phyloP scores from a whole-genome alignment of 2,329 filamentous ascomycete genomes.

The Sodiomyces alkalinus region DNA sequence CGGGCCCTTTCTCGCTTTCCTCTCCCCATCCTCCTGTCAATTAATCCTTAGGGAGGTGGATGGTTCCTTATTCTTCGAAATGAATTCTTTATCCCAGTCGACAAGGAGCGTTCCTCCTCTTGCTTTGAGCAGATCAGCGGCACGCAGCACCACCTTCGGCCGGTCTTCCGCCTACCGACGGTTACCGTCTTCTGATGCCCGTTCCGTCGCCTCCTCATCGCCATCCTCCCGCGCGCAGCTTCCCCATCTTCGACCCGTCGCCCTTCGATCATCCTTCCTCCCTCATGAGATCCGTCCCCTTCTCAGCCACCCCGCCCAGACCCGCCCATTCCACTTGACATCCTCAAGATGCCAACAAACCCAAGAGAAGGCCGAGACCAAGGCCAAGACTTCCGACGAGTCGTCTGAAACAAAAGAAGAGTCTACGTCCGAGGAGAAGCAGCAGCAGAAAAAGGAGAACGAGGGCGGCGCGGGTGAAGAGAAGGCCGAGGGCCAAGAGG shows the following conservation, averaged over 20 bases:
- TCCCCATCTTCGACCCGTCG: slow-evolving; percentile 16
- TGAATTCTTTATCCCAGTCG: slow-evolving; percentile 27
- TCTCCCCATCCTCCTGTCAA: neutral
- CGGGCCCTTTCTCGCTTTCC: neutral
- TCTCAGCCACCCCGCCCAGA: slow-evolving; percentile 17
- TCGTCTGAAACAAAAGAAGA: slow-evolving; percentile 23
- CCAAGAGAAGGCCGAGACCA: slow-evolving; percentile 18
- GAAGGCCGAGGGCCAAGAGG: slow-evolving; percentile 23
- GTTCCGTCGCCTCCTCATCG: slow-evolving; percentile 17
- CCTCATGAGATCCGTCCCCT: slow-evolving; percentile 23
- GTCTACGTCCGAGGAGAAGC: slow-evolving; percentile 13
- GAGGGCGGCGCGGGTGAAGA: slow-evolving; percentile 17
- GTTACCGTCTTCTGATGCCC: no score
- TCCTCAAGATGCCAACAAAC: slow-evolving; percentile 16
- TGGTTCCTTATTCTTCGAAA: slow-evolving; percentile 14
- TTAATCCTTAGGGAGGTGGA: slow-evolving; percentile 11
- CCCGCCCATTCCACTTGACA: slow-evolving; percentile 24
- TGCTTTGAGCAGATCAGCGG: slow-evolving; percentile 24
- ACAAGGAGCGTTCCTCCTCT: slow-evolving; percentile 27
- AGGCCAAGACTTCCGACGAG: slow-evolving; percentile 7
- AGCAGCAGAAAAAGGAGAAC: slow-evolving; percentile 15
- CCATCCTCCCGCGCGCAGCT: slow-evolving; percentile 13
- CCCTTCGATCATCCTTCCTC: slow-evolving; percentile 30
- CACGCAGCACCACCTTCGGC: slow-evolving; percentile 19
- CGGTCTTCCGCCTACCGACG: no score